Evolutionary conservation across 2,329 filamentous ascomycete species (phyloP).

Genomic region (Nigrospora sphaerica): DNA sequence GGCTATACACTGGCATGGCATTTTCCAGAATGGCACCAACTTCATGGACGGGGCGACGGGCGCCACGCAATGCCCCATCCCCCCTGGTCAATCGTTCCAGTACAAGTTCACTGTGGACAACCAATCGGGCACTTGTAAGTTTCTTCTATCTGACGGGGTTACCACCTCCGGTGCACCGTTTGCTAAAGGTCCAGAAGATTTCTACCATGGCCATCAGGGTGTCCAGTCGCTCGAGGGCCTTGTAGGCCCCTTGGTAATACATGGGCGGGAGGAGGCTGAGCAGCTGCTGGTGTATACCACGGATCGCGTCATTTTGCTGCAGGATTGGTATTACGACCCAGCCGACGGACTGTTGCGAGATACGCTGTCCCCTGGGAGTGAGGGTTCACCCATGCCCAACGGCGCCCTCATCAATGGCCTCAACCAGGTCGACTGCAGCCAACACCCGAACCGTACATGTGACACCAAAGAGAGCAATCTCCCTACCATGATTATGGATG

Average conservation of each 20-base stretch:
- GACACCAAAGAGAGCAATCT: constrained; percentile 29
- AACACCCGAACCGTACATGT: constrained; percentile 32
- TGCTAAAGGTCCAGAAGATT: constrained; percentile 15
- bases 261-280: constrained; percentile 47
- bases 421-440: constrained; percentile 31
- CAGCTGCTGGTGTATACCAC: constrained; percentile 44
- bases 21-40: constrained; percentile 70
- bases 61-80: constrained; percentile 61
- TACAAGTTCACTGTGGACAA: constrained; percentile 60
- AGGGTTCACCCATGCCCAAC: constrained; percentile 36
- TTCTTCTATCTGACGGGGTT: background rate
- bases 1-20: constrained; percentile 69
- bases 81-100: constrained; percentile 53
- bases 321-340: constrained; percentile 62
- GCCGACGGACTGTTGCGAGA: constrained; percentile 29
- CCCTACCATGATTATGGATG: constrained; percentile 38
- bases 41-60: constrained; percentile 67
- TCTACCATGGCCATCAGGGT: constrained; percentile 43
- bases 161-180: background rate
- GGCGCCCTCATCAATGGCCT: constrained; percentile 36
- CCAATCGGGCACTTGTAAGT: constrained; percentile 33
- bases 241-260: constrained; percentile 56
- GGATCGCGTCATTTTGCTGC: constrained; percentile 58
- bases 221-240: constrained; percentile 61
- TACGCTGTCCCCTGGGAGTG: constrained; percentile 31